Evolutionary conservation across 116 monocot genomes (phyloP).

Genomic region (Cymodocea nodosa): DNA sequence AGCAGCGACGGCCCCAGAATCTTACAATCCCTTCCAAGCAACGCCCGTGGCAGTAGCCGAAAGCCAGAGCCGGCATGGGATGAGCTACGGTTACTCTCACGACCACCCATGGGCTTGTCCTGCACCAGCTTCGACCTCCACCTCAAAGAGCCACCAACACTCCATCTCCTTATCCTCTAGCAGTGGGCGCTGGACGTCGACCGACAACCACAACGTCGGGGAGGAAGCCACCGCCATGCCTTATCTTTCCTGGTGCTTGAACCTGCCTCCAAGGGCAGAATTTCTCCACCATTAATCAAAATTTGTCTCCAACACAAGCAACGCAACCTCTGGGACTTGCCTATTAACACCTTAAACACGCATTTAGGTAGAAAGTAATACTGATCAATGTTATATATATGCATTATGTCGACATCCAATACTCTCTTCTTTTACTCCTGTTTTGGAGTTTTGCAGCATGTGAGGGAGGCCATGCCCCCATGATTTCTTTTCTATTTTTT

Average conservation of each 20-base stretch:
- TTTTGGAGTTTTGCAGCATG: neutral
- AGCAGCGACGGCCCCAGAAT: constrained; percentile 24
- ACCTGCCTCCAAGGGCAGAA: constrained; percentile 9
- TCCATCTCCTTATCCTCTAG: constrained; percentile 7
- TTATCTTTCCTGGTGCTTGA: constrained; percentile 10
- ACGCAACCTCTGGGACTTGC: too few relatives aligned
- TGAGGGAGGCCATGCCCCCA: neutral
- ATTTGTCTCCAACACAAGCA: neutral
- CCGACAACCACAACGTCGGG: neutral
- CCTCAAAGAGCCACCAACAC: neutral
- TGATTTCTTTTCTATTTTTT: too few relatives aligned
- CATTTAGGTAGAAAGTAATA: too few relatives aligned
- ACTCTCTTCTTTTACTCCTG: neutral
- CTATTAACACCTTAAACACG: too few relatives aligned
- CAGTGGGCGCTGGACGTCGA: neutral
- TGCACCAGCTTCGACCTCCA: neutral
- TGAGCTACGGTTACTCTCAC: constrained; percentile 8
- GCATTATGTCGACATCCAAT: neutral
- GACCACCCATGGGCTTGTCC: constrained; percentile 13
- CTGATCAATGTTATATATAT: too few relatives aligned
- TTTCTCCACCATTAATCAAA: constrained; percentile 9
- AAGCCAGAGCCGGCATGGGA: constrained; percentile 1
- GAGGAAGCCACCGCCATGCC: neutral
- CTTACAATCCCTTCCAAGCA: neutral
- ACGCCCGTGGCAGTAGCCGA: neutral